Conservation (phyloP, 768 basidiomycete species). For the Serendipita sp. region DNA sequence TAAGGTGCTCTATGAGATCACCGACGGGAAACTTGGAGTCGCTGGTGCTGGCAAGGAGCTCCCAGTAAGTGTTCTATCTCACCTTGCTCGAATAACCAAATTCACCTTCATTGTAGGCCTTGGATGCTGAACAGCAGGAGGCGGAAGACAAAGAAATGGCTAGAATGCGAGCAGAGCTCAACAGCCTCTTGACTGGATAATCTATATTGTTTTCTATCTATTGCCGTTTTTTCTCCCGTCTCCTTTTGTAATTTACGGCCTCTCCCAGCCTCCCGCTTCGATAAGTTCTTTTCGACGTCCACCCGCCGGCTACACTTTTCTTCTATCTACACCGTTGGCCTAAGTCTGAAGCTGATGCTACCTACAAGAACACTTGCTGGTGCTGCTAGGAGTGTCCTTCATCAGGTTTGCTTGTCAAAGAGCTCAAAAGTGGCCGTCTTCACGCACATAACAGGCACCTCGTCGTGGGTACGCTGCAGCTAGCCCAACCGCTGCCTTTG, state of each 20-base stretch:
- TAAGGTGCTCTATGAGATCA: constrained; percentile 87
- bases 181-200: constrained; percentile 60
- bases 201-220: constrained; percentile 8
- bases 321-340: no score
- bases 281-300: not conserved
- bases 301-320: not conserved
- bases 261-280: constrained; percentile 3
- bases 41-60: constrained; percentile 53
- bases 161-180: constrained; percentile 75
- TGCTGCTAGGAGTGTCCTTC: constrained; percentile 10
- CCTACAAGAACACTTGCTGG: constrained; percentile 12
- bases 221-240: not conserved
- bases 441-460: constrained; percentile 25
- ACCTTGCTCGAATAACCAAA: constrained; percentile 6
- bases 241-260: not conserved
- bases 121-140: constrained; percentile 56
- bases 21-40: constrained; percentile 87
- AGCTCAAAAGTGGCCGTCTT: not conserved
- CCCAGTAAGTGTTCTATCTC: constrained; percentile 40
- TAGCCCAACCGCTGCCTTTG: constrained; percentile 76
- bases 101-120: constrained; percentile 27
- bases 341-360: constrained; percentile 10
- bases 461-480: constrained; percentile 50
- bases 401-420: constrained; percentile 4
- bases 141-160: constrained; percentile 82